Evolutionary conservation across 768 basidiomycete genomes (phyloP).

Genomic region (Podaxis sp.): DNA sequence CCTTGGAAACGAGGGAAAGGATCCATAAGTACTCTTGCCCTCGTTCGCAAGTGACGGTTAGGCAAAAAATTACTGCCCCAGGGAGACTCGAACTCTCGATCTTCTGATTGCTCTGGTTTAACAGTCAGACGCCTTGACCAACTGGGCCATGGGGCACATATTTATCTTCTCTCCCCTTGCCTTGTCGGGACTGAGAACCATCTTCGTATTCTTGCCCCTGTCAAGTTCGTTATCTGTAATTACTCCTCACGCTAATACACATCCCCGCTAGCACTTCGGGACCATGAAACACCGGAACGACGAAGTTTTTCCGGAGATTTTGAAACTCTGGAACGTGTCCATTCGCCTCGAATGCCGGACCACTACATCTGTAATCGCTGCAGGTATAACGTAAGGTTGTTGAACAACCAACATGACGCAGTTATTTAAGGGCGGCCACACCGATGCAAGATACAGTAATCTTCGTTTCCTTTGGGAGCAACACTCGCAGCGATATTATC

Average conservation of each 20-base stretch:
- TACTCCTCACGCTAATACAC: background rate
- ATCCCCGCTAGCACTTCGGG: background rate
- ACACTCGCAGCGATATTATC: slow-evolving; percentile 11
- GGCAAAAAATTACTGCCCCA: slow-evolving; percentile 1
- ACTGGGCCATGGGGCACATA: slow-evolving; percentile 14
- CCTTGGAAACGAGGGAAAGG: background rate
- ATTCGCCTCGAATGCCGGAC: slow-evolving; percentile 2
- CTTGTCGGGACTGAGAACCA: background rate
- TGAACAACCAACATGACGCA: background rate
- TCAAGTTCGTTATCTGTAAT: background rate
- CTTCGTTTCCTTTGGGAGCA: slow-evolving; percentile 1
- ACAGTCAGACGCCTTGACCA: slow-evolving; percentile 15
- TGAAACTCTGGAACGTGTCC: background rate
- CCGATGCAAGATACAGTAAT: slow-evolving; percentile 8
- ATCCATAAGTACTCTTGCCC: background rate
- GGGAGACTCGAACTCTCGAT: slow-evolving; percentile 15
- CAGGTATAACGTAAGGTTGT: background rate
- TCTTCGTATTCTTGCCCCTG: background rate
- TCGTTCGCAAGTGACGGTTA: too few relatives aligned
- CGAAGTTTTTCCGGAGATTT: slow-evolving; percentile 5
- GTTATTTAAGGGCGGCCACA: background rate
- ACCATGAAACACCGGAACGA: slow-evolving; percentile 5
- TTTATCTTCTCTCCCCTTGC: background rate
- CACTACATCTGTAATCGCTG: slow-evolving; percentile 7
- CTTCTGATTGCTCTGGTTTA: slow-evolving; percentile 8